These are phyloP conservation scores for Scenedesmus sp. DNA, from an alignment of 163 green algal species.

Conservation along the genomic window DNA sequence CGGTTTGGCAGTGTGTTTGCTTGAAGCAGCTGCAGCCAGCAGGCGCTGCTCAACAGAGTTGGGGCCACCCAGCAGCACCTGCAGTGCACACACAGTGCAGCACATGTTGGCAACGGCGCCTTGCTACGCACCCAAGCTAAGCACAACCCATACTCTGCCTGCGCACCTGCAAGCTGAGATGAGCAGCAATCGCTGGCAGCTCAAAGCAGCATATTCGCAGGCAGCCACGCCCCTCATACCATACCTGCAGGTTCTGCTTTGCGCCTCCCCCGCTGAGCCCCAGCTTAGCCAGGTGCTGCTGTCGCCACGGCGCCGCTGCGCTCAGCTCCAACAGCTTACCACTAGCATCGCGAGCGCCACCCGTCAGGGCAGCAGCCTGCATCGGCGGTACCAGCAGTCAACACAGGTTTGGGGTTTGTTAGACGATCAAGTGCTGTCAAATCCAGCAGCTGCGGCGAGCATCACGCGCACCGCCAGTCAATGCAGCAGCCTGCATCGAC, in stretches of 20 bases:
- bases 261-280: not conserved
- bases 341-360: slow-evolving; percentile 10
- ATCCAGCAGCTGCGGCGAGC: too few species aligned
- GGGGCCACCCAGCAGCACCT: slow-evolving; percentile 34
- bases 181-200: too few species aligned
- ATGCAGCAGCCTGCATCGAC: slow-evolving; percentile 1
- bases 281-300: slow-evolving; percentile 2
- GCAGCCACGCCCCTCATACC: not conserved
- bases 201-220: not conserved
- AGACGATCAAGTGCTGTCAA: too few species aligned
- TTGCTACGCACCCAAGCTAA: too few species aligned
- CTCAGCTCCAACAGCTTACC: slow-evolving; percentile 30
- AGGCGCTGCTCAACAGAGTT: slow-evolving; percentile 44
- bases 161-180: not conserved
- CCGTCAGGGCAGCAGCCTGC: slow-evolving; percentile 28
- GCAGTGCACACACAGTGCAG: not conserved
- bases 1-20: not conserved
- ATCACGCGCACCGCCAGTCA: slow-evolving; percentile 30
- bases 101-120: too few species aligned
- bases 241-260: slow-evolving; percentile 31
- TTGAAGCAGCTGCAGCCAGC: slow-evolving; percentile 25
- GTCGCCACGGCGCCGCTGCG: slow-evolving; percentile 10
- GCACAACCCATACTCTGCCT: too few species aligned
- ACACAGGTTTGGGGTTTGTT: too few species aligned
- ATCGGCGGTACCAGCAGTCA: not conserved